Percentiles rank a stretch among this genome's conserved stretches.
Evolutionary conservation across 352 stramenopile genomes (phyloP).

Genomic region (Globisporangium nunn): DNA sequence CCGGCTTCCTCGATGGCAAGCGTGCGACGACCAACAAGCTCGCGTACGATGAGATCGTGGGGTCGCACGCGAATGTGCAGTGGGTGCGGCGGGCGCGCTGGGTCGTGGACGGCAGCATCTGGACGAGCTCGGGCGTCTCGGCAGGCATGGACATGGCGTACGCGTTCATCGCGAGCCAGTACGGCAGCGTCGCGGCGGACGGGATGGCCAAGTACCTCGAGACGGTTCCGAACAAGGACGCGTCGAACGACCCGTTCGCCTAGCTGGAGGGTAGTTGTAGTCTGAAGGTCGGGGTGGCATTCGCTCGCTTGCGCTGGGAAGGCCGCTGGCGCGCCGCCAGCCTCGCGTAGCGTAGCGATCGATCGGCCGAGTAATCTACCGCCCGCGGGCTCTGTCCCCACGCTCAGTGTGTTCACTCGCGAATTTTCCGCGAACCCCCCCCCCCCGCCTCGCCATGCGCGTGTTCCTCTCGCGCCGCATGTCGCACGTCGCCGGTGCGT

Average conservation of each 20-base stretch:
- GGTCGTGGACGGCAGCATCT: constrained; percentile 33
- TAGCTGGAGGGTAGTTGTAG: neutral
- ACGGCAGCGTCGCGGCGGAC: constrained; percentile 11
- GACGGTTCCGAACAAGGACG: constrained; percentile 16
- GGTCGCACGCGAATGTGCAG: constrained; percentile 9
- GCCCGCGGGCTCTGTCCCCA: no score
- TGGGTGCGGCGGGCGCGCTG: constrained; percentile 25
- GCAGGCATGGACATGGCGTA: constrained; percentile 32
- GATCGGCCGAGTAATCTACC: no score
- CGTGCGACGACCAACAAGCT: constrained; percentile 25
- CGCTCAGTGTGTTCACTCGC: no score
- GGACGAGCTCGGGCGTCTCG: constrained; percentile 24
- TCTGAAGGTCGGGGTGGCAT: no score
- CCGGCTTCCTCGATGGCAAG: constrained; percentile 21
- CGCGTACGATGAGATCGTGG: constrained; percentile 14
- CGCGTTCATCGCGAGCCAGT: constrained; percentile 14
- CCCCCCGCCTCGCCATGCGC: neutral
- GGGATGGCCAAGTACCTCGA: constrained; percentile 15
- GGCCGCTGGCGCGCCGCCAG: no score
- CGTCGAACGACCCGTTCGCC: constrained; percentile 18
- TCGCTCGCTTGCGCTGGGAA: no score
- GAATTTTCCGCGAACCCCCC: no score
- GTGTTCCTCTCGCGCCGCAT: constrained; percentile 73
- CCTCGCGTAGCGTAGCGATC: no score
- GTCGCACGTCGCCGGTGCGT: constrained; percentile 55